Evolutionary conservation across 2,329 filamentous ascomycete species (phyloP).

Genomic region (Bimuria novae-zelandiae): DNA sequence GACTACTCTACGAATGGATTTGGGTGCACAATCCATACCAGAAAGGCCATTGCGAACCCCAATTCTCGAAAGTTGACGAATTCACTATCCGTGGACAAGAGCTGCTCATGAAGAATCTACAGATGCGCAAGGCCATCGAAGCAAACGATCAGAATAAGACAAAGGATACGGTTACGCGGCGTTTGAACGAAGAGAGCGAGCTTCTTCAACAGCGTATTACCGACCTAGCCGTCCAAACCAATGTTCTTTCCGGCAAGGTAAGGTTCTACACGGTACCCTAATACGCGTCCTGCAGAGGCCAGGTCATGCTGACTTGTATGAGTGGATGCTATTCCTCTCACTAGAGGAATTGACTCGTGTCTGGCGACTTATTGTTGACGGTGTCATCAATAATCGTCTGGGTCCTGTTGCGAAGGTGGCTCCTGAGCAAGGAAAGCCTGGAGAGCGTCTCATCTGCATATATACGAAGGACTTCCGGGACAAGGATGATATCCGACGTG

Average conservation of each 20-base stretch:
- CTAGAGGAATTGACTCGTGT: conserved; percentile 60
- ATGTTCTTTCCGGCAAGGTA: conserved; percentile 70
- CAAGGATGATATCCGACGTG: conserved; percentile 68
- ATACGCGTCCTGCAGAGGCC: neutral
- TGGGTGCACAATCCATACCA: conserved; percentile 69
- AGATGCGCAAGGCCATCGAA: conserved; percentile 55
- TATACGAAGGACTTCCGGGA: conserved; percentile 79
- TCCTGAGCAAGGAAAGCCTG: conserved; percentile 53
- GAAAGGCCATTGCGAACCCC: conserved; percentile 38
- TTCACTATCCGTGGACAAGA: conserved; percentile 61
- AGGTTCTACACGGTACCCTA: conserved; percentile 4
- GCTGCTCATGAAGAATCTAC: conserved; percentile 57
- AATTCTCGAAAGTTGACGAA: conserved; percentile 45
- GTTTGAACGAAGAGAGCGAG: conserved; percentile 50
- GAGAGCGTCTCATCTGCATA: conserved; percentile 68
- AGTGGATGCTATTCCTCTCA: conserved; percentile 77
- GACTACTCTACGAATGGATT: conserved; percentile 66
- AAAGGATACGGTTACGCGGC: conserved; percentile 33
- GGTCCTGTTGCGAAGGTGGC: conserved; percentile 76
- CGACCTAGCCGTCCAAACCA: conserved; percentile 62
- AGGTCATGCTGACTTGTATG: conserved; percentile 12
- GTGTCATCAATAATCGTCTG: conserved; percentile 69
- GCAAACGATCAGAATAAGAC: conserved; percentile 38
- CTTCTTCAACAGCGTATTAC: conserved; percentile 61
- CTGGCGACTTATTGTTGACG: conserved; percentile 70